phyloP scores from a whole-genome alignment of 2,329 filamentous ascomycete species.

The Pseudogymnoascus sp. region DNA sequence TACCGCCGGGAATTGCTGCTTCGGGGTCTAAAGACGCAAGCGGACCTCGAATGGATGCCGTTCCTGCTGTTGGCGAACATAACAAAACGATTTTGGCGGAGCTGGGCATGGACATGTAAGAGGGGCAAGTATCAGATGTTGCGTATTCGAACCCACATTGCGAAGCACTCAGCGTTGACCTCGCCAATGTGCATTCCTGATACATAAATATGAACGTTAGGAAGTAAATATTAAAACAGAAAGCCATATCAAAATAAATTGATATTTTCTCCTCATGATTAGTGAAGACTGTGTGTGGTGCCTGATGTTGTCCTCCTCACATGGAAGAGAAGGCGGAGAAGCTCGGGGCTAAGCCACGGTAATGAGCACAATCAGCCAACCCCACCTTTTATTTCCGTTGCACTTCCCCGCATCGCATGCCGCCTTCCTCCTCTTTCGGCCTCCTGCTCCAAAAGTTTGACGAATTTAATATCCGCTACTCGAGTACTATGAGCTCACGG shows the following conservation, averaged over 20 bases:
- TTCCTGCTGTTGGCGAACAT: constrained; percentile 45
- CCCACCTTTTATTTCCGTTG: not conserved
- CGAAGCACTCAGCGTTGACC: not conserved
- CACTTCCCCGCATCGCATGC: not conserved
- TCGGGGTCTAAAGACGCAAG: constrained; percentile 17
- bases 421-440: not conserved
- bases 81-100: constrained; percentile 40
- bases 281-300: not conserved
- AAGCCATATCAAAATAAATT: not conserved
- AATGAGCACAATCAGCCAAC: not conserved
- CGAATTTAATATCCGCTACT: not conserved
- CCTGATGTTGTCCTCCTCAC: not conserved
- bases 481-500: not conserved
- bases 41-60: constrained; percentile 35
- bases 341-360: not conserved
- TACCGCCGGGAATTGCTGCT: constrained; percentile 40
- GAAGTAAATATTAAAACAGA: not conserved
- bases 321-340: not conserved
- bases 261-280: not conserved
- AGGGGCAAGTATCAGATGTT: not conserved
- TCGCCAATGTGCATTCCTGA: not conserved
- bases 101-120: constrained; percentile 30
- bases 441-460: not conserved
- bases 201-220: not conserved
- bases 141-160: not conserved